Evolutionary conservation across 768 basidiomycete species (phyloP), one percentile per base, ranked within the genome.

Genomic region (Dioszegia aurantiaca): DNA sequence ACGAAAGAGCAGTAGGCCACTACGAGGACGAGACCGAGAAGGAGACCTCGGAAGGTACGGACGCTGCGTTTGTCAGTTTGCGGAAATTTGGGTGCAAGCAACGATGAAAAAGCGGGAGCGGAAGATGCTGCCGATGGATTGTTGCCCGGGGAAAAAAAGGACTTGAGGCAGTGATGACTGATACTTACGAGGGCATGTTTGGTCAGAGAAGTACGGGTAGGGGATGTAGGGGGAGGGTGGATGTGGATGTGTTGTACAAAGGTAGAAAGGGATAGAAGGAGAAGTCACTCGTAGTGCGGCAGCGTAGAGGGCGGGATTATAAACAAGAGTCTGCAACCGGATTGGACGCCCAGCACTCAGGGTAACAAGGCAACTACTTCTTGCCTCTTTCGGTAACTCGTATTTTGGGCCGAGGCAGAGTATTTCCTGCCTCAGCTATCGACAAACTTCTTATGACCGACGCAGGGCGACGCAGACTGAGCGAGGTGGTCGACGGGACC

Each of bases 21-120:
- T 12, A 56, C 58, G 41, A 62, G 48, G 48, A 64, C 12, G 11
- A 67, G 41, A 44, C 63, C 63, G 16, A 61, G 27, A 17, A 67
- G 26, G 40, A 54, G 51, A 37, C 27, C 33, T 55, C 61, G 62
- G 58, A 60, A 31, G 24, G 51, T 41, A 14, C 46, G 36, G 39
- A 63, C 42, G 53, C 57, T 63, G 55, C 19, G 9, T 39, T 10
- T 16, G 47, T 48, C 31, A 48, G 28, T 43, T n/a, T 42, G 33
- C 33, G 49, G 9, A 8, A 19, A 17, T n/a, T 45, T 4, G 21
- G 44, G 44, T 27, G 23, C n/a, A n/a, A n/a, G n/a, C n/a, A n/a
- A n/a, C n/a, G n/a, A 23, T 14, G 44, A 45, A 45, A 27, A 45
- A 45, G 40, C 40, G 40, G 40, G 40, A 45, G 44, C 44, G 44